Base-by-base conservation (phyloP, 345 rosid genomes). In the Syzygium grande region DNA sequence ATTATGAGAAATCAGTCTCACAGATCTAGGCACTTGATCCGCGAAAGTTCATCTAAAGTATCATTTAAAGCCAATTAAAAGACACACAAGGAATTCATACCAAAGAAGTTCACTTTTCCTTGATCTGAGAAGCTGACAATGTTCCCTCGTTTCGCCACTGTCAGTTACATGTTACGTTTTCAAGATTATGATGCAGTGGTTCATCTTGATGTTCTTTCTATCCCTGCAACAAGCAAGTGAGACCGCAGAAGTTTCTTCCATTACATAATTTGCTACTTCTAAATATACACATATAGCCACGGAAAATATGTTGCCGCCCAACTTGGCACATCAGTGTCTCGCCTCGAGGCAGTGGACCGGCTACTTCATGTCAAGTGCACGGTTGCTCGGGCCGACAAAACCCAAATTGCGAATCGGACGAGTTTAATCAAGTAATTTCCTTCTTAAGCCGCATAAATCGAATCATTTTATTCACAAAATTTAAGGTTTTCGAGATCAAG, bases 361-460 rank as follows among this genome's bases (percentile, higher is more conserved):
- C 34, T 30, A 68, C 23, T 68, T 16, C 15, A 68, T 68, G 21
- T 30, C 12, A 9, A 68, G 79, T 68, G 46, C 80, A 17, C 13
- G 25, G 80, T 34, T 73, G 78, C 11, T 4, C 1, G 79, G 19
- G 46, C 80, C 2, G 1, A 34, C 38, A 17, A 73, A 34, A 17
- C 80, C 3, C 22, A 3, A 73, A 19, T 34, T 38, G 14, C 46
- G 19, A 68, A 68, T 68, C 12, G 3, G 43, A 22, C 30, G 4
- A 8, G 43, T 65, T 65, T 16, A 30, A 65, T 30, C 78, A 2
- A 73, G 80, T 19, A 9, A 9, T 34, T 73, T 73, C 49, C 3
- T 34, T 34, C 43, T 34, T 17, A 25, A 73, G 80, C 14, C 2
- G 4, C 2, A 19, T 0, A 73, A 73, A 25, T 1, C 0, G 2